Evolutionary conservation across 768 basidiomycete species (phyloP).

Genomic region (Termitomyces sp.): DNA sequence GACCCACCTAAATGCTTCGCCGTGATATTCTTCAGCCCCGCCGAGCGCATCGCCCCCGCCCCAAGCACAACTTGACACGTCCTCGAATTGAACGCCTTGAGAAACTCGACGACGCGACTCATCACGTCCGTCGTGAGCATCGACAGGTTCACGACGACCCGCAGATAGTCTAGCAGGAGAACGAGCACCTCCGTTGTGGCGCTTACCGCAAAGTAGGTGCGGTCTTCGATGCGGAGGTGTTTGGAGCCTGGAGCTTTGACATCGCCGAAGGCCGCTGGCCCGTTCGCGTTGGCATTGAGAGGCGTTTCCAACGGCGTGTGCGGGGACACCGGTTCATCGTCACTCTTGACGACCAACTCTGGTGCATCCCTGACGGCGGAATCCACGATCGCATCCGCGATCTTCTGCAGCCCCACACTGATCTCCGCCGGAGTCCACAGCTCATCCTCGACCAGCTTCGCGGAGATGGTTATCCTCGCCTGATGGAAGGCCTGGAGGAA

Average conservation of each 20-base stretch:
- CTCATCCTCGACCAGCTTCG: constrained; percentile 93
- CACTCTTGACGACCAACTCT: constrained; percentile 45
- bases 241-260: constrained; percentile 32
- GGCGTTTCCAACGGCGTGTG: background rate
- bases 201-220: constrained; percentile 77
- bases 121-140: constrained; percentile 94
- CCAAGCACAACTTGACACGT: constrained; percentile 98
- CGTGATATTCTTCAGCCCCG: constrained; percentile 96
- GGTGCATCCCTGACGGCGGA: constrained; percentile 78
- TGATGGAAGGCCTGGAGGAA: constrained; percentile 89
- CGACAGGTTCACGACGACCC: constrained; percentile 80
- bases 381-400: constrained; percentile 70
- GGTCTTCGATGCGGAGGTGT: constrained; percentile 74
- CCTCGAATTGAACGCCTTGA: constrained; percentile 96
- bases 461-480: constrained; percentile 66
- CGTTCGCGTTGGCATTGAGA: background rate
- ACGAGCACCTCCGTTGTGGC: constrained; percentile 74
- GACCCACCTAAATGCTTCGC: constrained; percentile 89
- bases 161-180: constrained; percentile 80
- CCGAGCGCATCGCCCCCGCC: constrained; percentile 98
- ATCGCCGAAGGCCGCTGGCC: background rate
- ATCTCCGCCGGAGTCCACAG: constrained; percentile 87
- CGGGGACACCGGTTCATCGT: background rate
- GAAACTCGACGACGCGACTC: constrained; percentile 88
- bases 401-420: constrained; percentile 54